phyloP scores from a whole-genome alignment of 805 yeast genomes.

The Kuraishia ogatae region DNA sequence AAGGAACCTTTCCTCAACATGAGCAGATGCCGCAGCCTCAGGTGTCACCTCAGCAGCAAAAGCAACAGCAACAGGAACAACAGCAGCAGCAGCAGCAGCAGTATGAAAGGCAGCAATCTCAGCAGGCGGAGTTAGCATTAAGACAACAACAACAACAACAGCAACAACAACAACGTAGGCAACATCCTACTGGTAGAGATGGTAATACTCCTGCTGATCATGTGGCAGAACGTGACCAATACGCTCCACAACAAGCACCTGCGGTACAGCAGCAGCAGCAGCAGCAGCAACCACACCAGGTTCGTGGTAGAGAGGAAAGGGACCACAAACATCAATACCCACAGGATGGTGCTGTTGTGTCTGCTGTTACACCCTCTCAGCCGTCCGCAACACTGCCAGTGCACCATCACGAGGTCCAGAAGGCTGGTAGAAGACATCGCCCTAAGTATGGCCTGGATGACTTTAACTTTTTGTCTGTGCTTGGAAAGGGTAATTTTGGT shows the following conservation, averaged over 20 bases:
- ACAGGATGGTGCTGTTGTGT: background rate
- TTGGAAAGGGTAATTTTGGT: conserved; percentile 98
- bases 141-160: conserved; percentile 9
- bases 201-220: background rate
- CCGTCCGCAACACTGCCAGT: conserved; percentile 11
- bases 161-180: conserved; percentile 7
- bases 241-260: background rate
- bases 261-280: background rate
- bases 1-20: conserved; percentile 5
- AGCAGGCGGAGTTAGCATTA: conserved; percentile 7
- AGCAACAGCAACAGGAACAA: conserved; percentile 7
- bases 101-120: conserved; percentile 4
- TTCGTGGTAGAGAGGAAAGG: background rate
- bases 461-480: conserved; percentile 86
- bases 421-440: conserved; percentile 30
- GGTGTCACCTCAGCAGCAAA: conserved; percentile 2
- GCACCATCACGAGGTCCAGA: conserved; percentile 22
- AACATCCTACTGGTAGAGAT: background rate
- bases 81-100: conserved; percentile 10
- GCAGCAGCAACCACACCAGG: background rate
- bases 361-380: background rate
- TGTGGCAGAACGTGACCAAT: background rate
- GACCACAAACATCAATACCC: background rate
- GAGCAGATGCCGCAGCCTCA: conserved; percentile 12
- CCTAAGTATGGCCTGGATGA: conserved; percentile 88